Base-by-base conservation (phyloP, 345 rosid species). In the Eutrema japonicum region DNA sequence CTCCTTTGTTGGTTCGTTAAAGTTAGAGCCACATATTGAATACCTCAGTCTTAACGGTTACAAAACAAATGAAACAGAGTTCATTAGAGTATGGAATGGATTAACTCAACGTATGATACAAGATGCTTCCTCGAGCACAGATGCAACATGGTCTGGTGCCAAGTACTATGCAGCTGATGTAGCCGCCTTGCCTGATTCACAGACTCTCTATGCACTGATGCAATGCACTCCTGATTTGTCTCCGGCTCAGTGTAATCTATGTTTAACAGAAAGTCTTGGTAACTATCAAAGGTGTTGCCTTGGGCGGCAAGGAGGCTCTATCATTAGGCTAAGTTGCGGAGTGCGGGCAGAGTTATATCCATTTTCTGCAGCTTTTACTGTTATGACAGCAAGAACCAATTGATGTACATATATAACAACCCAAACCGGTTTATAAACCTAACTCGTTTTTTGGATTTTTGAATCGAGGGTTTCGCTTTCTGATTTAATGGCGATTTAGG, bases 141-240 rank as follows among this genome's bases (percentile, higher is more conserved):
- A 40, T 9, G 11, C 38, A 62, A 42, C 49, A 3, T 22, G 51
- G 45, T 48, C 52, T n/a, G 52, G 52, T 48, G 52, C 10, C 52
- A 48, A 18, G 18, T 48, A 48, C 52, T 16, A 46, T 55, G 80
- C 81, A 8, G 66, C 74, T 9, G 84, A 70, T 3, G 68, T 74
- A 38, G 71, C 71, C 0, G 51, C 26, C 2, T 3, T 71, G 18
- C 22, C 60, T 0, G 10, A 11, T n/a, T 50, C 3, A 3, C 29
- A 48, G 3, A 79, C 41, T 3, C 71, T 80, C 3, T 80, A 79
- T 51, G 79, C 70, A 0, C 3, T 81, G 4, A 62, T 67, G 75
- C 84, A 81, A 33, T 85, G 91, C 61, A 78, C 16, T 16, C 16
- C 16, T 16, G 16, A 16, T 16, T 16, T 16, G 16, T 72, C 82